phyloP scores from a whole-genome alignment of 2,329 filamentous ascomycete genomes.

The Claviceps pusilla region DNA sequence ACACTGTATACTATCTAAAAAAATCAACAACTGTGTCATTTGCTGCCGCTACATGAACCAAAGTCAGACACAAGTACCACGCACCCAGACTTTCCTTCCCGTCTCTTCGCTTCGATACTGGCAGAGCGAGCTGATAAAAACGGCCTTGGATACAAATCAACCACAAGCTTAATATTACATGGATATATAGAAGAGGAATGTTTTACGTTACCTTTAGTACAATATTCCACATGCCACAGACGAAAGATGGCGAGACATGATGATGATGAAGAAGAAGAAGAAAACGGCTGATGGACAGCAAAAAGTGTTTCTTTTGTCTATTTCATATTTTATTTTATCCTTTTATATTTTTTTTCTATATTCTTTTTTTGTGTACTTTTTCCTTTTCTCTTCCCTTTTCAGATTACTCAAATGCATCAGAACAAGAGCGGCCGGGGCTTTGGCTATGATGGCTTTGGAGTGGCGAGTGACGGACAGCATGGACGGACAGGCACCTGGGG shows the following conservation, averaged over 20 bases:
- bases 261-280: not conserved
- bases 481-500: constrained; percentile 5
- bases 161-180: not conserved
- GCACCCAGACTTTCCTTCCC: not conserved
- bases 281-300: not conserved
- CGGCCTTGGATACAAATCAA: constrained; percentile 4
- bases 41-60: not conserved
- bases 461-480: constrained; percentile 9
- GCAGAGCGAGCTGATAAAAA: not conserved
- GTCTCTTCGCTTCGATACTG: not conserved
- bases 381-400: too few species aligned
- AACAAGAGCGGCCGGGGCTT: constrained; percentile 5
- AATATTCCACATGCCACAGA: not conserved
- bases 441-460: constrained; percentile 7
- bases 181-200: constrained; percentile 2
- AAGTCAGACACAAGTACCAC: not conserved
- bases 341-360: not conserved
- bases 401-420: constrained; percentile 6
- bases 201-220: not conserved
- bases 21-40: not conserved
- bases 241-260: too few species aligned
- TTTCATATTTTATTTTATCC: not conserved
- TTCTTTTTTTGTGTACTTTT: constrained; percentile 8
- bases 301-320: not conserved
- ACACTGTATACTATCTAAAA: not conserved